Base-by-base conservation (phyloP, 176 grass and related monocot species). In the Ensete glaucum region DNA sequence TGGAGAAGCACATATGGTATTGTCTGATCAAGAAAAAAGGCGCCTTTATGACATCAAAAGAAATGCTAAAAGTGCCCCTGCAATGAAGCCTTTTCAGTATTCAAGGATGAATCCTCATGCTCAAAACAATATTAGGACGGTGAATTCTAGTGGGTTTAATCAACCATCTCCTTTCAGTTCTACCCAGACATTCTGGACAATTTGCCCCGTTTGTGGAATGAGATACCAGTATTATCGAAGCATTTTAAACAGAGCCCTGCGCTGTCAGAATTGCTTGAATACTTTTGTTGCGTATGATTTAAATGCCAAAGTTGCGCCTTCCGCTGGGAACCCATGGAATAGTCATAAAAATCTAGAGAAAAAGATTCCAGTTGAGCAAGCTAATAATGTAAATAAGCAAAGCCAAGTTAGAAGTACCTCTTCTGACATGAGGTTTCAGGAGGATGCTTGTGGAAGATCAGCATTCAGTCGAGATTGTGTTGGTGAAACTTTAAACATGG, bases 201-300 rank as follows among this genome's bases (percentile, higher is more conserved):
- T 88, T 5, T 96, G 93, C 65, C 81, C 81, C 67, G 43, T 62
- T 69, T 96, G 93, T 81, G 81, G 89, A 50, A 90, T 92, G 89
- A 85, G 87, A 76, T 96, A 96, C 75, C 93, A 96, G 77, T 92
- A 96, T 66, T 90, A 85, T 75, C 80, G 73, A 50, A 64, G 79
- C n/a, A 81, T 92, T 22, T 86, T 90, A 76, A 90, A 88, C 76
- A 96, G 82, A 80, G 79, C 89, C 77, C 78, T 96, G 52, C 82
- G 83, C 29, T 96, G 93, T 88, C 93, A 92, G 70, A 92, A 71
- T 76, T 96, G 93, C 73, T 80, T 90, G 78, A 88, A 92, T 62
- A 76, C 93, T 81, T 96, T 92, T 77, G 73, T 92, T 14, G 93
- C 89, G 69, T 83, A 86, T 80, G 89, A 92, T 82, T 67, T 90